Evolutionary conservation across 164 flowering plant genomes (phyloP).

Genomic region (Vitis labrusca): DNA sequence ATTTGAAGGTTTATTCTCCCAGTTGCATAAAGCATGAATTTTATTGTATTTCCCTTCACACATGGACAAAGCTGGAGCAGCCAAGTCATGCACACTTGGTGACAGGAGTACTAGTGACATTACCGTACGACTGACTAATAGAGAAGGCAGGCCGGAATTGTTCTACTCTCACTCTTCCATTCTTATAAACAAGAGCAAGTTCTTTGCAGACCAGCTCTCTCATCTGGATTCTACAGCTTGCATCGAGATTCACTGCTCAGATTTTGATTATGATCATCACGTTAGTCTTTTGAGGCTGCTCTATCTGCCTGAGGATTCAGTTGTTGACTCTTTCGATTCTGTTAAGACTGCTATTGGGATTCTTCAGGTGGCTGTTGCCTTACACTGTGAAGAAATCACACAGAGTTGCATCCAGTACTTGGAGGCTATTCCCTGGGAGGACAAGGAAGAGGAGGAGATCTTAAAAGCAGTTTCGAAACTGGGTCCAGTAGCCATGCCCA

Average conservation of each 20-base stretch:
- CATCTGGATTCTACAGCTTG: conserved; percentile 15
- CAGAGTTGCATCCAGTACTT: conserved; percentile 50
- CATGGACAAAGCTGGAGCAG: conserved; percentile 36
- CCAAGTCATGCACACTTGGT: conserved; percentile 30
- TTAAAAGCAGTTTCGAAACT: conserved; percentile 36
- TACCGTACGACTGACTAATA: conserved; percentile 37
- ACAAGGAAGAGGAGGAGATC: conserved; percentile 60
- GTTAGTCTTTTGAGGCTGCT: conserved; percentile 49
- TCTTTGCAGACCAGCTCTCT: conserved; percentile 38
- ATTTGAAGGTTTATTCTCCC: neutral
- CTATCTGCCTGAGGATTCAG: conserved; percentile 32
- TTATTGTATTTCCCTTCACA: conserved; percentile 11
- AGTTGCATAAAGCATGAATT: conserved; percentile 36
- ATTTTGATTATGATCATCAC: conserved; percentile 40
- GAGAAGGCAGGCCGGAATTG: conserved; percentile 37
- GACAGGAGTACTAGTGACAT: conserved; percentile 43
- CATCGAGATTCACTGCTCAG: conserved; percentile 49
- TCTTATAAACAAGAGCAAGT: conserved; percentile 48
- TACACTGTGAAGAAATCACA: conserved; percentile 46
- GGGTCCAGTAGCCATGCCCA: conserved; percentile 59
- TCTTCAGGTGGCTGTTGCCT: conserved; percentile 40
- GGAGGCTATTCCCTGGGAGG: conserved; percentile 70
- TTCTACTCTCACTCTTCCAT: conserved; percentile 49
- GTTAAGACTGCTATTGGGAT: conserved; percentile 50
- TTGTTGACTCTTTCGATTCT: conserved; percentile 47